Evolutionary conservation across 1,284 basidiomycete genomes (phyloP).

Genomic region (Hymenochaete sp.): DNA sequence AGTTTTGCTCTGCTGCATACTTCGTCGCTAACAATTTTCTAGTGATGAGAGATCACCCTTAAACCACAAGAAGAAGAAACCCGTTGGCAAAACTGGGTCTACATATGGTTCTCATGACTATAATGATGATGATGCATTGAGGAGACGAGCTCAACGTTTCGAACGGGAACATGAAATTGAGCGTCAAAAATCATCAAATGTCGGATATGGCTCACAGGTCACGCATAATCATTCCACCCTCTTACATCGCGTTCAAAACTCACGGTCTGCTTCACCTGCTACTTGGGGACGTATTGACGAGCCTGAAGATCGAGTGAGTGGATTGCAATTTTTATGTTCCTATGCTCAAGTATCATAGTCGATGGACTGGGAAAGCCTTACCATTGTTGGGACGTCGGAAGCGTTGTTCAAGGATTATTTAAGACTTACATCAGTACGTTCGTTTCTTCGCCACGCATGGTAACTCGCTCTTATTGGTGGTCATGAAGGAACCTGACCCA

Average conservation of each 20-base stretch:
- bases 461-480: constrained; percentile 11
- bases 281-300: constrained; percentile 46
- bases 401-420: constrained; percentile 95
- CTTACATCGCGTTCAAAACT: constrained; percentile 32
- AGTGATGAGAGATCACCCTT: constrained; percentile 35
- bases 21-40: neutral
- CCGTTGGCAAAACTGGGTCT: constrained; percentile 23
- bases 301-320: constrained; percentile 61
- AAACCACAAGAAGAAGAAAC: constrained; percentile 59
- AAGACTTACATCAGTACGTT: constrained; percentile 80
- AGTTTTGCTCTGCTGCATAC: neutral
- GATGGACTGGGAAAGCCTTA: constrained; percentile 94
- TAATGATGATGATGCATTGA: constrained; percentile 58
- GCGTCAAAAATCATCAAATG: constrained; percentile 44
- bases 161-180: constrained; percentile 77
- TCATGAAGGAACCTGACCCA: constrained; percentile 80
- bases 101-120: constrained; percentile 34
- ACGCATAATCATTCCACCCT: constrained; percentile 45
- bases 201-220: constrained; percentile 34
- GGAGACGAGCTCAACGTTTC: constrained; percentile 67
- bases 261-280: constrained; percentile 40
- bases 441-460: too few relatives aligned
- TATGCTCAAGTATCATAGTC: constrained; percentile 45
- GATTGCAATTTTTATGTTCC: constrained; percentile 7
- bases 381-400: constrained; percentile 86